Evolutionary conservation across 116 monocot species (phyloP), one percentile per base, ranked within the genome.

Genomic region (Dioscorea cayenensis): DNA sequence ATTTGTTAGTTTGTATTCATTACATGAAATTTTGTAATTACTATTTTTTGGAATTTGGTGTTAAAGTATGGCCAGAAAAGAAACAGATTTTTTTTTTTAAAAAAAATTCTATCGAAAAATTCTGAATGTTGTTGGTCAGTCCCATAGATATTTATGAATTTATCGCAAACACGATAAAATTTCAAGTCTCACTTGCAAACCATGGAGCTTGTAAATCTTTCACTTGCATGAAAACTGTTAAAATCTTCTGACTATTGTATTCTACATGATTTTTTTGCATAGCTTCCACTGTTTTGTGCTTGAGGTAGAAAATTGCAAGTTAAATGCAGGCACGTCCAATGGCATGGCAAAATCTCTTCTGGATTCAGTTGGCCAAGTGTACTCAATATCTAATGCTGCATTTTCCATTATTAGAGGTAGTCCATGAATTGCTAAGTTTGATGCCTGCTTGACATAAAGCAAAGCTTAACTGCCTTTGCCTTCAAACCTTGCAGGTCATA

Each of bases 331-430:
- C 50, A 86, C 95, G 25, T 89, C 89, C 28, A 95, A 95, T 80
- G 95, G 95, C 68, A 89, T 95, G 89, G 82, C 76, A 64, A 95
- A 95, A 80, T 95, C 95, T 72, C 85, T 95, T 73, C n/a, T 89
- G 51, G 81, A 85, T 74, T 22, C 82, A 63, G 84, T 68, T 66
- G 81, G 85, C 36, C 83, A 85, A 50, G 55, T 28, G 10, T 95
- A 67, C 37, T 89, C 95, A 18, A 70, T 89, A 25, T 64, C 81
- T 11, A 86, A 91, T 83, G 84, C 83, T 71, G 72, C 78, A 60
- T 87, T 95, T 67, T 64, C 89, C 12, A 67, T 95, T 78, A 89
- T 95, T 22, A 83, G 76, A 87, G 95, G 95, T 95, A 35, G 67
- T 71, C 0, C 22, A 66, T 77, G 60, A 2, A 5, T 55, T 55